Conservation (phyloP, 139 green algal species). For the Auxenochlorella protothecoides region DNA sequence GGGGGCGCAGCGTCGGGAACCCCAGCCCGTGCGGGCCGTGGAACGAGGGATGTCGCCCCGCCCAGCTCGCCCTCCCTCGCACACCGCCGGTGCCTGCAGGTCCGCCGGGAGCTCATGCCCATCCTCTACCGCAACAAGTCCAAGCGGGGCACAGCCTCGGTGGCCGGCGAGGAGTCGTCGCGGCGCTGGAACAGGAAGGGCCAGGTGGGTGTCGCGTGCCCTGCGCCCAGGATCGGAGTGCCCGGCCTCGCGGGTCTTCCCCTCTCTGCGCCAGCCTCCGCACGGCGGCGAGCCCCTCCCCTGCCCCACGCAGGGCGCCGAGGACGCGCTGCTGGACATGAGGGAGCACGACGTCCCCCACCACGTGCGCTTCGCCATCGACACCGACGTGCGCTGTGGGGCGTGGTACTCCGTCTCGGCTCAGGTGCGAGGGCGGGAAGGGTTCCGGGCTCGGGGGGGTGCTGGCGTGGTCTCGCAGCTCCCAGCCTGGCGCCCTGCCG, state of each 20-base stretch:
- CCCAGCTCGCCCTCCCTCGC: background rate
- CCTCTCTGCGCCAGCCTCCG: background rate
- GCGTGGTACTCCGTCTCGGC: constrained; percentile 78
- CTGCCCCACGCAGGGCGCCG: constrained; percentile 41
- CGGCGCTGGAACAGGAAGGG: constrained; percentile 13
- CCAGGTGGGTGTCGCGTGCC: background rate
- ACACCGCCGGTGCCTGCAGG: constrained; percentile 42
- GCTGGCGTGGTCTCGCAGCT: background rate
- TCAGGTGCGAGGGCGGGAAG: constrained; percentile 19
- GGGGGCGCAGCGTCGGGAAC: background rate
- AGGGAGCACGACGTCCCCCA: constrained; percentile 96
- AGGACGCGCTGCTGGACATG: constrained; percentile 73
- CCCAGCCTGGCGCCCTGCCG: background rate
- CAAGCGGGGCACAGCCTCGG: constrained; percentile 23
- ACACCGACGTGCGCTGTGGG: constrained; percentile 74
- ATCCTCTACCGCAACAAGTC: constrained; percentile 52
- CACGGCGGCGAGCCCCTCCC: background rate
- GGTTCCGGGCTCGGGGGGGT: background rate
- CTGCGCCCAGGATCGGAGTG: background rate
- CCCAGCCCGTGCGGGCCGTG: too few relatives aligned
- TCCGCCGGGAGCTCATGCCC: constrained; percentile 63
- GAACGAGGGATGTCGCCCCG: background rate
- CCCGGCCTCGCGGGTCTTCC: background rate
- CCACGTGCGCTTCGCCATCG: constrained; percentile 90
- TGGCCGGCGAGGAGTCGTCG: constrained; percentile 6